Base-by-base conservation (phyloP, 2,329 filamentous ascomycete species). In the Penicillium sp. region DNA sequence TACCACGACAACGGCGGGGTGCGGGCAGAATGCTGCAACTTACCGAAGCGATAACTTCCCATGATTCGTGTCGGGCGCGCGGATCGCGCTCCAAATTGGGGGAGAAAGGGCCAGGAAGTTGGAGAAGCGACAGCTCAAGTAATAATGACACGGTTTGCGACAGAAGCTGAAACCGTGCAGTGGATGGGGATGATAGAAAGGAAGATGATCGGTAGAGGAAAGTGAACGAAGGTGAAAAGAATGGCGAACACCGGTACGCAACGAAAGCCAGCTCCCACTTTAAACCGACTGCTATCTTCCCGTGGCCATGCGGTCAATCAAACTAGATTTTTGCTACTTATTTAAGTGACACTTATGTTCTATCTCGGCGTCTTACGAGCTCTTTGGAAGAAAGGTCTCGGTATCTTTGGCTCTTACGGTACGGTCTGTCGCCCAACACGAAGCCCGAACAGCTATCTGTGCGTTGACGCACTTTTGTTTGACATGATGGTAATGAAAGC, bases 31-130 rank as follows among this genome's bases (percentile, higher is more conserved):
- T n/a, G n/a, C 22, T 20, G 16, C 18, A 13, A 52, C 66, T 56
- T 57, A 68, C 66, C 66, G 30, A 69, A 46, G 24, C 66, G 63
- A 51, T 63, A 55, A 24, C 20, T 27, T n/a, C 20, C 39, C 39
- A 41, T 41, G 10, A 22, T n/a, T 41, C 11, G 24, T 27, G 20
- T n/a, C 27, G 13, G 11, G 24, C 22, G 39, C 39, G 39, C n/a
- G 24, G 14, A 16, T 11, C 39, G 22, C 24, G 39, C 31, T 39
- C 25, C 22, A 20, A 28, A 24, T 20, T 11, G 47, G 30, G 22
- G 11, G 2, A 30, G 30, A 44, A 53, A 40, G 47, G 44, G 44
- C 51, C 44, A 52, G 31, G 44, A 36, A 45, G 41, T 11, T 18
- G 13, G 25, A 4, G 20, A 20, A 10, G 18, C 4, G 16, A 13